Percentiles rank a stretch among this genome's conserved stretches.
Conservation (phyloP, 2,329 filamentous ascomycete genomes). For the Ophiostoma perfectum region DNA sequence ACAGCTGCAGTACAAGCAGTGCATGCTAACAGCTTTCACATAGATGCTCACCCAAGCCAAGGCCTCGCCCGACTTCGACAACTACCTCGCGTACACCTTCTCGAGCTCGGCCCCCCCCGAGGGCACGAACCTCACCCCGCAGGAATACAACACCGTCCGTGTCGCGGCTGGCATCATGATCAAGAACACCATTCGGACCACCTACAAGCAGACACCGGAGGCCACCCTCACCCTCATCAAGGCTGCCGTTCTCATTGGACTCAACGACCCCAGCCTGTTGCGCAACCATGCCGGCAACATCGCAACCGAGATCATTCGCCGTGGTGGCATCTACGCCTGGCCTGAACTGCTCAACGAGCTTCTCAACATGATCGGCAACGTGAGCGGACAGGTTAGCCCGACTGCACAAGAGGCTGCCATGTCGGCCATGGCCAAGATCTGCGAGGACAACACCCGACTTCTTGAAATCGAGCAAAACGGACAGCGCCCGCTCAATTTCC, state of each 20-base stretch:
- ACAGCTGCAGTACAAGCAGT: not conserved
- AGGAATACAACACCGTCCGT: conserved; percentile 69
- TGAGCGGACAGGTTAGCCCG: conserved; percentile 58
- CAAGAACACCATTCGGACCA: conserved; percentile 81
- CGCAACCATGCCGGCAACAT: conserved; percentile 87
- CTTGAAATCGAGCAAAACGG: conserved; percentile 84
- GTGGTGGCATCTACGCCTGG: conserved; percentile 83
- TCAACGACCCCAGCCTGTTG: conserved; percentile 83
- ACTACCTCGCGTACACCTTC: conserved; percentile 91
- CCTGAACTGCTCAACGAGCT: conserved; percentile 83
- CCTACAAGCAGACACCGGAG: conserved; percentile 71
- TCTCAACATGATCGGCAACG: conserved; percentile 69
- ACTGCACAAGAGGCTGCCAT: conserved; percentile 89
- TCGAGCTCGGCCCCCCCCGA: conserved; percentile 61
- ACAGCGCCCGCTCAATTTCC: conserved; percentile 77
- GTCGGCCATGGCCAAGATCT: conserved; percentile 88
- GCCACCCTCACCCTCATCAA: conserved; percentile 71
- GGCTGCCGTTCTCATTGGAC: conserved; percentile 66
- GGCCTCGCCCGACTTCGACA: conserved; percentile 85
- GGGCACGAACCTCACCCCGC: conserved; percentile 52
- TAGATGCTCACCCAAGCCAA: conserved; percentile 93
- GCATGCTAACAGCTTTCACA: not conserved
- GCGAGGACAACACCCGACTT: conserved; percentile 86
- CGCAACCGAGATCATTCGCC: conserved; percentile 82
- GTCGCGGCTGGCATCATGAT: conserved; percentile 88